phyloP scores from a whole-genome alignment of 441 rosid genomes.

The Adansonia rubrostipa region DNA sequence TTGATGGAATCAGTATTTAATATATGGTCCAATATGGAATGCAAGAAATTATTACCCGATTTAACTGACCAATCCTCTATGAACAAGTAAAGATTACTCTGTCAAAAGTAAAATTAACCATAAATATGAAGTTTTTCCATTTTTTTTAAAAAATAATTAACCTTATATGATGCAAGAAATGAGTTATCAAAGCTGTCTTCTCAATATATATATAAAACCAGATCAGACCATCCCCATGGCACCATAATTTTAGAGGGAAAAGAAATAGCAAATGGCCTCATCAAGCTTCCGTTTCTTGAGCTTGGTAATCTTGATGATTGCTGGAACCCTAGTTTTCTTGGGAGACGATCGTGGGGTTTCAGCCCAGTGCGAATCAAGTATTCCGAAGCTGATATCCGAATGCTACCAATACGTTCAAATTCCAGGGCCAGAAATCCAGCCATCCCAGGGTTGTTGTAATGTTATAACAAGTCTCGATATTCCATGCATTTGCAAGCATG shows the following conservation, averaged over 20 bases:
- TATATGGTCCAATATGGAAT: neutral
- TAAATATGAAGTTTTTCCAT: too few species aligned
- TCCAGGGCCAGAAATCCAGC: conserved; percentile 27
- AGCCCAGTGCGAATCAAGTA: neutral
- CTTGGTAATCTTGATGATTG: conserved; percentile 16
- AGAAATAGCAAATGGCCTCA: neutral
- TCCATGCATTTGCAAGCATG: conserved; percentile 33
- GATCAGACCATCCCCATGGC: neutral
- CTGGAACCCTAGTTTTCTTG: neutral
- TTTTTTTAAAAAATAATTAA: too few species aligned
- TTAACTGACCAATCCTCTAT: neutral
- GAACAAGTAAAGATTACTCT: neutral
- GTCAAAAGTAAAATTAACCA: neutral
- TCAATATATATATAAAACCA: neutral
- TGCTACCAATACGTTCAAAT: conserved; percentile 27
- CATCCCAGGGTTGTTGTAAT: conserved; percentile 33
- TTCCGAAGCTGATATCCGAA: conserved; percentile 1
- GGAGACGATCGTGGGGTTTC: neutral
- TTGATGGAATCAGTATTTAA: neutral
- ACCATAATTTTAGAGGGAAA: neutral
- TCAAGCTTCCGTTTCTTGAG: neutral
- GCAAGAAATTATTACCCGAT: neutral
- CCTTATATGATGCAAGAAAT: too few species aligned
- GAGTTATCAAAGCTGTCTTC: neutral
- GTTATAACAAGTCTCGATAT: conserved; percentile 16